Evolutionary conservation across 2,329 filamentous ascomycete genomes (phyloP), one percentile per base, ranked within the genome.

Genomic region (Pseudogymnoascus destructans): DNA sequence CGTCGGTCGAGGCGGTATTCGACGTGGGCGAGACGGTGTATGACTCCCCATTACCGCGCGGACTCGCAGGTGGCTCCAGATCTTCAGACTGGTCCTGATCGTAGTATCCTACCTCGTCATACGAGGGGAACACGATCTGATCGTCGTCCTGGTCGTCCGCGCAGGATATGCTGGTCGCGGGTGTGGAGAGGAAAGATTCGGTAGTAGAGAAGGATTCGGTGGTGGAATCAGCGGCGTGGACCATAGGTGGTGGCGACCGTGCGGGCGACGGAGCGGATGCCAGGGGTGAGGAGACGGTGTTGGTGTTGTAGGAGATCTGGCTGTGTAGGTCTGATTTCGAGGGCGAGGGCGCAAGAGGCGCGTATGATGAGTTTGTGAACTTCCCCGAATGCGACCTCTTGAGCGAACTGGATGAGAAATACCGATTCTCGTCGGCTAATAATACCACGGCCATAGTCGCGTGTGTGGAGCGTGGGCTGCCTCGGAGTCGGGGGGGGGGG

Each of bases 111-210:
- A 69, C 68, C 57, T 70, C 64, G 60, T 74, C 72, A 62, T 75
- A 75, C 9, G 70, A 68, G 2, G 74, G 74, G 32, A 76, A 70
- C 15, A 70, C 59, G 55, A 75, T 67, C 23, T 95, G 95, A 70
- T 95, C 92, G 71, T 97, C 90, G 62, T 81, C 83, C 89, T 92
- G 95, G 61, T 92, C 83, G 68, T 97, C 88, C 11, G 89, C 95
- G 52, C 96, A 79, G 69, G 25, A 84, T 79, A 69, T 71, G 63
- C 79, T 85, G 64, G 81, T 84, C 15, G 79, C 77, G 3, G 82
- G 79, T 2, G 82, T 86, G 1, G 84, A 85, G 21, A 76, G 74
- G 67, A 77, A 80, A 1, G 82, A 84, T 3, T 77, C 76, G 66
- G 77, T 73, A 19, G 73, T 52, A 10, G 21, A 35, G 27, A 35